Percentiles rank a stretch among this genome's conserved stretches.
Conservation (phyloP, 2,329 filamentous ascomycete genomes). For the Fusarium albosuccineum region DNA sequence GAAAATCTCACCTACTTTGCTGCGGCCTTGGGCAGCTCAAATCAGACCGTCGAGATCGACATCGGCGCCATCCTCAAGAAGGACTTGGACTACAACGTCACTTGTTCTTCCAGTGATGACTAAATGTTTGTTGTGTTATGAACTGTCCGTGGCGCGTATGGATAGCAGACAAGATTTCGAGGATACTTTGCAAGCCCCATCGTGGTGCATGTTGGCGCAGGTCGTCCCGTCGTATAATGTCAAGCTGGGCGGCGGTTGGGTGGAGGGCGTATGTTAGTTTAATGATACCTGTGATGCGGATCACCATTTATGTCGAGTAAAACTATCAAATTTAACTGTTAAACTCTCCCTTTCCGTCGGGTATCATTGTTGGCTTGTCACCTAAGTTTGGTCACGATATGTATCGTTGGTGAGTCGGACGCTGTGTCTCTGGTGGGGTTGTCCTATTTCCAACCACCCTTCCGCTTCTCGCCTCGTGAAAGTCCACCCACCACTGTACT, state of each 20-base stretch:
- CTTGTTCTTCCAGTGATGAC: conserved; percentile 33
- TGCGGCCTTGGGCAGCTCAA: conserved; percentile 64
- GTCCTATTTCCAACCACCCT: conserved; percentile 51
- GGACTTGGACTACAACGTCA: conserved; percentile 46
- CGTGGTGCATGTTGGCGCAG: conserved; percentile 1
- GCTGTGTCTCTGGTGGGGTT: background rate
- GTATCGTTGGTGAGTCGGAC: background rate
- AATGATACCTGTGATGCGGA: conserved; percentile 51
- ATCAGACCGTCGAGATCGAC: conserved; percentile 66
- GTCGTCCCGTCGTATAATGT: conserved; percentile 28
- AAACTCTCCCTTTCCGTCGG: conserved; percentile 20
- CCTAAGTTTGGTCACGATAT: conserved; percentile 5
- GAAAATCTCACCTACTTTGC: conserved; percentile 68
- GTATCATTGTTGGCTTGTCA: conserved; percentile 14
- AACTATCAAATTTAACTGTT: conserved; percentile 29
- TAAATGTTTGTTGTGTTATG: background rate
- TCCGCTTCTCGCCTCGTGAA: conserved; percentile 50
- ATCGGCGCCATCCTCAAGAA: conserved; percentile 59
- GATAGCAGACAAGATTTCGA: background rate
- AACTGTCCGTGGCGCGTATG: background rate
- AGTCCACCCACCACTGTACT: conserved; percentile 41
- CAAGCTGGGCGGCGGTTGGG: conserved; percentile 25
- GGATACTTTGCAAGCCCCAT: conserved; percentile 5
- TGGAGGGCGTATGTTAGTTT: conserved; percentile 43
- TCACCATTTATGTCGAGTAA: conserved; percentile 27